Evolutionary conservation across 768 basidiomycete genomes (phyloP).

Genomic region (Ramaria sp.): DNA sequence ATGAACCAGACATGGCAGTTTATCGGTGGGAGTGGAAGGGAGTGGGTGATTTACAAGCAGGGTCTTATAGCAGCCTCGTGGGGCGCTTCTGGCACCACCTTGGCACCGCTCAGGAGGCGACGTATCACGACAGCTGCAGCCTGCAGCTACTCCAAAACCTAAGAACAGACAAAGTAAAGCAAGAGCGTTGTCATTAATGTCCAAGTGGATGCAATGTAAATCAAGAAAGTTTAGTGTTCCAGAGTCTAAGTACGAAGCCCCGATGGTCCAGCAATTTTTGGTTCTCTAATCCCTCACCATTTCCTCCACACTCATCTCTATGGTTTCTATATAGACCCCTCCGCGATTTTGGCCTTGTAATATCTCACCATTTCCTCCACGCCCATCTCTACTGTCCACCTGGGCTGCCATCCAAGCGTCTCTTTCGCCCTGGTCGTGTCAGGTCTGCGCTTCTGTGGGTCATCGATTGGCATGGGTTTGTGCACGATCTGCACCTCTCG

Average conservation of each 20-base stretch:
- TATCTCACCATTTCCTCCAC: slow-evolving; percentile 92
- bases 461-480: slow-evolving; percentile 79
- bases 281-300: slow-evolving; percentile 91
- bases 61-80: no score
- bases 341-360: slow-evolving; percentile 83
- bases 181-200: no score
- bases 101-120: no score
- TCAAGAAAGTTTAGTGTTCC: background rate
- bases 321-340: slow-evolving; percentile 47
- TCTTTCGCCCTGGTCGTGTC: slow-evolving; percentile 89
- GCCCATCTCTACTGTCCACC: slow-evolving; percentile 89
- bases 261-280: slow-evolving; percentile 57
- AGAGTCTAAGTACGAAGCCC: background rate
- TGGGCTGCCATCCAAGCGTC: slow-evolving; percentile 78
- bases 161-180: background rate
- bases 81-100: no score
- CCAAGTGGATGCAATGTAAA: background rate
- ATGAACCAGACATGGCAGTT: background rate
- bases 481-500: slow-evolving; percentile 60
- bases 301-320: slow-evolving; percentile 88
- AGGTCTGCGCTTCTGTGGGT: slow-evolving; percentile 89
- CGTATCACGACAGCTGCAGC: background rate
- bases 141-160: background rate
- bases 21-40: background rate
- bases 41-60: background rate